Evolutionary conservation across 2,329 filamentous ascomycete species (phyloP).

Genomic region (Graphium sp.): DNA sequence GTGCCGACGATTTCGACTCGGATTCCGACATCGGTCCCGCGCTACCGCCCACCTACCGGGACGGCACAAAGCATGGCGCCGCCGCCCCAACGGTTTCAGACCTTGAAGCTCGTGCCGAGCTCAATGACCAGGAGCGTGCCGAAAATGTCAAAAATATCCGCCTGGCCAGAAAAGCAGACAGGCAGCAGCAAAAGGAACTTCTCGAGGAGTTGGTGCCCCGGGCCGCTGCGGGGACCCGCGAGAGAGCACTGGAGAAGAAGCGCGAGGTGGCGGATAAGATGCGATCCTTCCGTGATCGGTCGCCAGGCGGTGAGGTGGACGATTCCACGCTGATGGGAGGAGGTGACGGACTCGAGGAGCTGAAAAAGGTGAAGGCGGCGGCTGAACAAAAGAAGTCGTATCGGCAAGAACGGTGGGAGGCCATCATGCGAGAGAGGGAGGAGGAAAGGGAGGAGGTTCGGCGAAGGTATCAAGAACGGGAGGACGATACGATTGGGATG

Average conservation of each 20-base stretch:
- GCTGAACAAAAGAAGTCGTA: conserved; percentile 66
- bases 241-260: conserved; percentile 77
- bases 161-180: conserved; percentile 45
- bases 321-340: conserved; percentile 69
- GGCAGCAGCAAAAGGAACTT: conserved; percentile 48
- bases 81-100: conserved; percentile 59
- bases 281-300: conserved; percentile 53
- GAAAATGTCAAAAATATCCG: conserved; percentile 37
- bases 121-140: conserved; percentile 29
- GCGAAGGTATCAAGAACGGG: conserved; percentile 53
- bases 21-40: conserved; percentile 5
- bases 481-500: conserved; percentile 73
- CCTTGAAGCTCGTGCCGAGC: conserved; percentile 42
- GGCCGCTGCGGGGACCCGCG: conserved; percentile 66
- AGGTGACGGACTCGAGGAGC: conserved; percentile 46
- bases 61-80: conserved; percentile 25
- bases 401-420: conserved; percentile 66
- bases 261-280: conserved; percentile 56
- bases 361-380: conserved; percentile 48
- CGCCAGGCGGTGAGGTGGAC: conserved; percentile 44
- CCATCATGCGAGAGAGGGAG: conserved; percentile 54
- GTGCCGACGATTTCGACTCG: conserved; percentile 4
- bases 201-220: conserved; percentile 72
- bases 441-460: conserved; percentile 70
- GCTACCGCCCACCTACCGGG: conserved; percentile 10